These are phyloP conservation scores for Acanthamoeba pearcei DNA, from an alignment of 208 protist species.

Conservation along the genomic window DNA sequence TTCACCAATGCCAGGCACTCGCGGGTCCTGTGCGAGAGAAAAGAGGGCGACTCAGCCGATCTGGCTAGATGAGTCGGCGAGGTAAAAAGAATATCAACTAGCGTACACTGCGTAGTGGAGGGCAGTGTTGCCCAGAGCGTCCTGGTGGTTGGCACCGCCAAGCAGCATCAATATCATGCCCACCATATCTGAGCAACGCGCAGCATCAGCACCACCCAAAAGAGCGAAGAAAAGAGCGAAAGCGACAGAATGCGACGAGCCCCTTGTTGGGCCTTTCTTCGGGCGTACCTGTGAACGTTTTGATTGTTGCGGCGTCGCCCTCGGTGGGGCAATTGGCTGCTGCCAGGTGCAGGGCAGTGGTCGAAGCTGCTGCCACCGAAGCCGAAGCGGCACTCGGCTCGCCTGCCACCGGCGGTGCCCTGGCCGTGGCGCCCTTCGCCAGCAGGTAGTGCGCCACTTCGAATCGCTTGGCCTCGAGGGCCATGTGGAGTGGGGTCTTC, in stretches of 20 bases:
- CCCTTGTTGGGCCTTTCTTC: not conserved
- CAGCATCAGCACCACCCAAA: not conserved
- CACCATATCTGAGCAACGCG: not conserved
- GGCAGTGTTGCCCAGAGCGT: constrained; percentile 1
- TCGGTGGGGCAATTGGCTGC: not conserved
- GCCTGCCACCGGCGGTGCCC: too few species aligned
- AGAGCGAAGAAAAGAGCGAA: not conserved
- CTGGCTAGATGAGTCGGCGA: not conserved
- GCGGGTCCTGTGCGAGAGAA: not conserved
- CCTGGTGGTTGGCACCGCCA: not conserved
- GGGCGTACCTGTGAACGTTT: constrained; percentile 1
- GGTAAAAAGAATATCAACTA: not conserved
- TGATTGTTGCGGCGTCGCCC: not conserved
- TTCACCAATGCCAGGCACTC: not conserved
- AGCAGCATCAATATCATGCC: constrained; percentile 22
- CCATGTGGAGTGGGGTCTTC: not conserved
- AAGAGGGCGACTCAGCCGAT: not conserved
- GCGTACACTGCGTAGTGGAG: constrained; percentile 18
- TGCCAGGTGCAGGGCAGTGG: not conserved
- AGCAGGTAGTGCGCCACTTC: constrained; percentile 44
- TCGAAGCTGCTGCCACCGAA: not conserved
- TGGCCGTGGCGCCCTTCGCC: constrained; percentile 6
- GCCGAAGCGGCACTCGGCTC: not conserved
- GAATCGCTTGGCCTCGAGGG: constrained; percentile 4
- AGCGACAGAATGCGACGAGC: not conserved